Conservation (phyloP, 148 eudicot species). For the Arctostaphylos glauca region DNA sequence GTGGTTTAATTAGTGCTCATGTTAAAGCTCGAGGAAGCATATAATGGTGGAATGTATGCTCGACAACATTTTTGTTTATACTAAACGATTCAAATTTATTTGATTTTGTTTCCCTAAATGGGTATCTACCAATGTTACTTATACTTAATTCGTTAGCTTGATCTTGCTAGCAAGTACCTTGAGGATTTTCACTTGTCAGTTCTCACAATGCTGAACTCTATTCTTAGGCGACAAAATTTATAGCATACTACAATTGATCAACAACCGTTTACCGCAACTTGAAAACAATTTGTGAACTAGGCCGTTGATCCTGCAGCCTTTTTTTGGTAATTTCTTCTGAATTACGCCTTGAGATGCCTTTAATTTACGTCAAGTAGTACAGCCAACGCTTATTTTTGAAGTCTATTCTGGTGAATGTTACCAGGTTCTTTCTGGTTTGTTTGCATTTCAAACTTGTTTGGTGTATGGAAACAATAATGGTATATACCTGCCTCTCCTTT, state of each 20-base stretch:
- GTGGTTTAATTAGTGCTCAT: not conserved
- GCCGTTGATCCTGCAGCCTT: not conserved
- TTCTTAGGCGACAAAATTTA: not conserved
- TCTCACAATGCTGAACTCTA: not conserved
- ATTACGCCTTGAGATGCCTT: not conserved
- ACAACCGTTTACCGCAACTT: not conserved
- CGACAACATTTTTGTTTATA: not conserved
- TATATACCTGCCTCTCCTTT: not conserved
- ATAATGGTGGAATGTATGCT: not conserved
- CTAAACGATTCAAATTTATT: not conserved
- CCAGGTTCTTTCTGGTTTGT: not conserved
- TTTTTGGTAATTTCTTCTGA: not conserved
- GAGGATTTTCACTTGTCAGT: not conserved
- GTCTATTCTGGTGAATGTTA: not conserved
- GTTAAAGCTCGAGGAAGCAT: conserved; percentile 6
- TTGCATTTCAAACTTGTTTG: not conserved
- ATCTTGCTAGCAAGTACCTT: conserved; percentile 7
- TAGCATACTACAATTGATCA: not conserved
- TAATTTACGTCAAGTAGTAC: not conserved
- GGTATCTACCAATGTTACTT: not conserved
- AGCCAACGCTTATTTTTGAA: not conserved
- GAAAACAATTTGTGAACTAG: not conserved
- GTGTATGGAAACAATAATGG: not conserved
- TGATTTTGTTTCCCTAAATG: not conserved
- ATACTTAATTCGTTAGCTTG: not conserved